These are phyloP conservation scores for Mrakiaceae sp. DNA, from an alignment of 1,284 basidiomycete genomes.

Conservation along the genomic window DNA sequence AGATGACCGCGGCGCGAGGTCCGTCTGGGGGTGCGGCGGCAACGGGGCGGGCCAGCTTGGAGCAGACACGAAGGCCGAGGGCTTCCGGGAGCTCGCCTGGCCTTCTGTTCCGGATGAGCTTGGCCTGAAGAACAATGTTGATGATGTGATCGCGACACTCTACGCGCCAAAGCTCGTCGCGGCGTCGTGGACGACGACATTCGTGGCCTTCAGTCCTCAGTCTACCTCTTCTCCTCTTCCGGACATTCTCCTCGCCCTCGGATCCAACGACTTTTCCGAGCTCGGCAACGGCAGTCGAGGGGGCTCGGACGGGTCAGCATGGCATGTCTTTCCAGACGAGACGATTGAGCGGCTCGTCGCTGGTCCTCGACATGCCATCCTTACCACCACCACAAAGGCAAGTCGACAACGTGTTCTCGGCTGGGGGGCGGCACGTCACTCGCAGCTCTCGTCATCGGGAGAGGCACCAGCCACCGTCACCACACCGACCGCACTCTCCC, in stretches of 20 bases:
- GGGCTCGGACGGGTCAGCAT: constrained; percentile 22
- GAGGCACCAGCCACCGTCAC: constrained; percentile 25
- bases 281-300: constrained; percentile 46
- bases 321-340: constrained; percentile 22
- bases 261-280: constrained; percentile 70
- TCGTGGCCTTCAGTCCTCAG: constrained; percentile 39
- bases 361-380: constrained; percentile 61
- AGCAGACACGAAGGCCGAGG: background rate
- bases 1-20: background rate
- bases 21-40: constrained; percentile 13
- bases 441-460: constrained; percentile 36
- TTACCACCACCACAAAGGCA: constrained; percentile 29
- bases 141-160: constrained; percentile 29
- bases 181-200: constrained; percentile 71
- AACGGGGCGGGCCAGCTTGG: constrained; percentile 6
- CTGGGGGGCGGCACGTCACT: constrained; percentile 73
- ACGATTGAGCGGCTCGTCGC: constrained; percentile 39
- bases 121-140: constrained; percentile 21
- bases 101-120: background rate
- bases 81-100: background rate
- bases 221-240: constrained; percentile 24
- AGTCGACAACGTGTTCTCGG: constrained; percentile 43
- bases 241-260: constrained; percentile 58
- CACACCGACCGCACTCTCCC: background rate
- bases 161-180: constrained; percentile 39